Base-by-base conservation (phyloP, 352 stramenopile genomes). In the Pseudoperonospora humuli region DNA sequence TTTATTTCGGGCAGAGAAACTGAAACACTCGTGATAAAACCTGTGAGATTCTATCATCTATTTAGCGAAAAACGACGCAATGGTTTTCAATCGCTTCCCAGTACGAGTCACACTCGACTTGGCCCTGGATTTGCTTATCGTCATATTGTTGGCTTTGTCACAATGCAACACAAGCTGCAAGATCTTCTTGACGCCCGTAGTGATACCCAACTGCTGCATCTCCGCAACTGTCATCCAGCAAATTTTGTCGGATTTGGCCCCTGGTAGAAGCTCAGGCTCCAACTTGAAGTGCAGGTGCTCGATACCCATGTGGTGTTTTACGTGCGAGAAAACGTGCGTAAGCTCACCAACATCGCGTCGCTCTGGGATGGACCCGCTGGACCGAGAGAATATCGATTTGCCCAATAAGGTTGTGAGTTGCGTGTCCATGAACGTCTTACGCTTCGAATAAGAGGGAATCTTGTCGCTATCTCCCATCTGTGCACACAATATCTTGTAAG, bases 291-390 rank as follows among this genome's bases (percentile, higher is more conserved):
- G 76, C 15, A 94, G 7, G 41, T 91, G 77, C 52, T 94, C 79
- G 20, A 95, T 64, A 40, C 83, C 76, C 84, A 95, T 95, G 61
- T 93, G 69, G 27, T 95, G 84, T 64, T 89, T 91, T 9, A 94
- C 69, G 32, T 95, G 84, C 6, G 84, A 95, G 50, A 95, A 95
- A n/a, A 95, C 70, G 57, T 95, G 84, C 9, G 72, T 68, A 24
- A 95, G 64, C 8, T 88, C 69, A 25, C 79, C 77, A 1, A 88
- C 29, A 32, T 93, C 76, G 29, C 58, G 49, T 8, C 78, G 72
- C 25, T 75, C 27, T 18, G 52, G 20, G 1, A 45, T 57, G 7
- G 36, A 50, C 27, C 70, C 64, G 17, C 41, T 40, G 0, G 59
- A 38, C 15, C 18, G 29, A 47, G 32, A 20, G 8, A 76, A 18